Conservation (phyloP, 148 eudicot species). For the Drosera capensis region DNA sequence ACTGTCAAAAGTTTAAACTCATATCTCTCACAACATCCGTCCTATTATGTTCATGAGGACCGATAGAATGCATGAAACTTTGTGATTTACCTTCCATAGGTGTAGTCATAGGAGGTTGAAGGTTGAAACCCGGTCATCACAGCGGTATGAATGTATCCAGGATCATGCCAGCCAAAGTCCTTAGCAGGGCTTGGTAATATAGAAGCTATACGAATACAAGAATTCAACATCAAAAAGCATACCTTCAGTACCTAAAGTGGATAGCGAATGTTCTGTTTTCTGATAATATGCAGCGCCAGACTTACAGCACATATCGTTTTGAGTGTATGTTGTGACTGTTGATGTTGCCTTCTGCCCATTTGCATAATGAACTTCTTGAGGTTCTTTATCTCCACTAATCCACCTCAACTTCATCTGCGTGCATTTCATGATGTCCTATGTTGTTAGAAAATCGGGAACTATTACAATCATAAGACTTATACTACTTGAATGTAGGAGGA, state of each 20-base stretch:
- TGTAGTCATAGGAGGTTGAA: conserved; percentile 32
- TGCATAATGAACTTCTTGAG: conserved; percentile 42
- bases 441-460: too few species aligned
- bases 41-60: too few species aligned
- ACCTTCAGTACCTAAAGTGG: too few species aligned
- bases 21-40: too few species aligned
- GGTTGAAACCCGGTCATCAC: conserved; percentile 47
- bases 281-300: conserved; percentile 30
- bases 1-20: conserved; percentile 16
- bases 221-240: too few species aligned
- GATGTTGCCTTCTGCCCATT: conserved; percentile 28
- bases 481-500: too few species aligned
- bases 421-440: too few species aligned
- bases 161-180: conserved; percentile 92
- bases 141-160: conserved; percentile 70
- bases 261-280: too few species aligned
- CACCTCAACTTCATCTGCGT: conserved; percentile 73
- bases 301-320: conserved; percentile 38
- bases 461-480: too few species aligned
- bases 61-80: too few species aligned
- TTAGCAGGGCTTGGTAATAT: conserved; percentile 38
- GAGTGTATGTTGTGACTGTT: conserved; percentile 29
- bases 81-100: conserved; percentile 50
- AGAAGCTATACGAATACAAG: too few species aligned
- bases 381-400: conserved; percentile 49